Evolutionary conservation across 1,284 basidiomycete species (phyloP), one percentile per base, ranked within the genome.

Genomic region (Sporisorium sorghi): DNA sequence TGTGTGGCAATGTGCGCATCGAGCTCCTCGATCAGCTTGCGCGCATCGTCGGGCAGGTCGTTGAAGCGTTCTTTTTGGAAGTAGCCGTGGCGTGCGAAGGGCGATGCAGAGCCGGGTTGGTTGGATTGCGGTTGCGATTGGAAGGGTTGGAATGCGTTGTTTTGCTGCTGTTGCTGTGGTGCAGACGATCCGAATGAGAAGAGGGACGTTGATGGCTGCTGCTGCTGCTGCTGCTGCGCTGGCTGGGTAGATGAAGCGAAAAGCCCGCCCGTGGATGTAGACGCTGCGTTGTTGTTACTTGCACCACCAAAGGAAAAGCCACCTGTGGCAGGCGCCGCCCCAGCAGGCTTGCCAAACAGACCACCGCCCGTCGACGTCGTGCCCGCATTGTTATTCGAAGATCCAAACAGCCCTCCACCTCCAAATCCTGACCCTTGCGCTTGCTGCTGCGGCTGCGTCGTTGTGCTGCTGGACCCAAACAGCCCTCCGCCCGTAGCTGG

Each of bases 41-140:
- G 71, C 9, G 73, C 74, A 3, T 77, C 73, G 4, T 83, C 83
- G 15, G 81, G 78, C 15, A 84, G 59, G 32, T 84, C 82, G 49
- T 84, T 82, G 65, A 79, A 84, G 19, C 81, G 72, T 49, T 83
- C 82, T 21, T 77, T 77, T 43, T 83, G 81, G 37, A 81, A 76
- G 64, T 74, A 84, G 0, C 68, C 65, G 58, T 77, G 69, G 10
- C 73, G 73, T 5, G 64, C 19, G 30, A 84, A 80, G 1, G 78
- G 81, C 10, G 76, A 77, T 6, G 58, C 52, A 2, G 52, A 21
- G 3, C 54, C 52, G 1, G 52, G 39, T 24, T 66, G 59, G n/a
- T 65, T 58, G 42, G 47, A 28, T 21, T 58, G 63, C 24, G 50
- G 57, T 47, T 73, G 66, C 30, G 44, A 39, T 23, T 71, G 63